Evolutionary conservation across 768 basidiomycete genomes (phyloP).

Genomic region (Cyclocybe aegerita): DNA sequence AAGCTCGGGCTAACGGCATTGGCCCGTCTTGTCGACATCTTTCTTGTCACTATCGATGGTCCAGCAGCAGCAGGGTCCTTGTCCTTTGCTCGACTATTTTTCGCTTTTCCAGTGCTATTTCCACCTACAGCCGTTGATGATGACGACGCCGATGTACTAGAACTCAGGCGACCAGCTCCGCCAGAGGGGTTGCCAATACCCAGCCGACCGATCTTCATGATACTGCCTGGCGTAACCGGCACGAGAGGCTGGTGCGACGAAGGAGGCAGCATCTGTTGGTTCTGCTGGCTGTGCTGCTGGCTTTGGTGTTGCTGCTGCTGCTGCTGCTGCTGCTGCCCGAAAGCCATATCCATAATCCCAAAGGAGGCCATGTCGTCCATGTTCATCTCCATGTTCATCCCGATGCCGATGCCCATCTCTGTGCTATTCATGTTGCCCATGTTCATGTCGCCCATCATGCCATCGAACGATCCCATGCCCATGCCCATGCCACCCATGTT

Average conservation of each 20-base stretch:
- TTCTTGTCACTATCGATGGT: constrained; percentile 10
- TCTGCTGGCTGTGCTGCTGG: constrained; percentile 7
- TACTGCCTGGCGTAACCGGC: constrained; percentile 88
- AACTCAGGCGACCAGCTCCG: constrained; percentile 7
- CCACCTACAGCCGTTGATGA: background rate
- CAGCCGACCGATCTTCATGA: constrained; percentile 83
- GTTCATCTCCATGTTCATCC: constrained; percentile 14
- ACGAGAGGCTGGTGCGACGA: constrained; percentile 37
- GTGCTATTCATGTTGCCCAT: constrained; percentile 6
- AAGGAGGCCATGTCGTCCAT: constrained; percentile 7
- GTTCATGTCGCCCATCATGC: constrained; percentile 1
- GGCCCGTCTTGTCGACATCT: constrained; percentile 14
- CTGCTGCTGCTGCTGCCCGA: constrained; percentile 6
- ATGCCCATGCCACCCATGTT: constrained; percentile 6
- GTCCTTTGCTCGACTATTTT: constrained; percentile 3
- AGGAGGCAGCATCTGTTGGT: background rate
- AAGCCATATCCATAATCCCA: constrained; percentile 9
- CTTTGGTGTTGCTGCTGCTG: constrained; percentile 2
- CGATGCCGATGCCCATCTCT: constrained; percentile 2
- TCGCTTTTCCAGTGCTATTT: constrained; percentile 14
- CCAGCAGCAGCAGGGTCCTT: constrained; percentile 2
- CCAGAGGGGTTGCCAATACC: constrained; percentile 36
- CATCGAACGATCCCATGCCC: background rate
- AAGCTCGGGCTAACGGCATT: constrained; percentile 51
- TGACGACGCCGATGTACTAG: background rate